Base-by-base conservation (phyloP, 129 eudicot species). In the Solidago caesia region DNA sequence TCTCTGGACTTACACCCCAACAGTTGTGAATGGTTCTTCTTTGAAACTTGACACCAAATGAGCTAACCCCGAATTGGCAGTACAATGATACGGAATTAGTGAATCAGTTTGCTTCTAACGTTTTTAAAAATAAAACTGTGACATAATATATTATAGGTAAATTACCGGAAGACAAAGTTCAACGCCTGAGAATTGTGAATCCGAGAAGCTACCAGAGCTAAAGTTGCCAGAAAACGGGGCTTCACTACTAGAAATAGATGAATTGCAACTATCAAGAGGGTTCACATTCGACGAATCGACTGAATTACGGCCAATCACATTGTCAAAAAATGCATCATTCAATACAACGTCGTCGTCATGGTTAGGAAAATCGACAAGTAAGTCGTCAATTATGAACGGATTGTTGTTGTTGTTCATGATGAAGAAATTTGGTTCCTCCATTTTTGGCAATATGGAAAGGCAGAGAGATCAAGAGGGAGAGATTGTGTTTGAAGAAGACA, bases 81-180 rank as follows among this genome's bases (percentile, higher is more conserved):
- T 21, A 21, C 21, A 21, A 21, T 0, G 21, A 21, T 21, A 21
- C 21, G 21, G 21, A 21, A 8, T 26, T 26, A 59, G 13, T 2
- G 41, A 59, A 16, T 59, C 4, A 2, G 14, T 2, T 16, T 25
- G 13, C 11, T 4, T 8, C 0, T 59, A 15, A 39, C 64, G 41
- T 12, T 21, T 21, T 21, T 21, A 21, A 21, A 21, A 21, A 21
- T 21, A 21, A 21, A 21, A 21, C 21, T 21, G 21, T 21, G 21
- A 21, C 21, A 21, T 21, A 21, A 21, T 21, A 21, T 2, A 15
- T 56, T 56, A 33, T n/a, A 48, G 44, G 42, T 8, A 5, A 70
- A 60, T 78, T 84, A 92, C 98, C 96, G 95, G 98, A 80, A 92
- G 77, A 60, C 85, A 88, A 61, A 87, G 88, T 27, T 89, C 98